phyloP scores from a whole-genome alignment of 228 moss, liverwort and hornwort species.

The Sphagnum fallax region DNA sequence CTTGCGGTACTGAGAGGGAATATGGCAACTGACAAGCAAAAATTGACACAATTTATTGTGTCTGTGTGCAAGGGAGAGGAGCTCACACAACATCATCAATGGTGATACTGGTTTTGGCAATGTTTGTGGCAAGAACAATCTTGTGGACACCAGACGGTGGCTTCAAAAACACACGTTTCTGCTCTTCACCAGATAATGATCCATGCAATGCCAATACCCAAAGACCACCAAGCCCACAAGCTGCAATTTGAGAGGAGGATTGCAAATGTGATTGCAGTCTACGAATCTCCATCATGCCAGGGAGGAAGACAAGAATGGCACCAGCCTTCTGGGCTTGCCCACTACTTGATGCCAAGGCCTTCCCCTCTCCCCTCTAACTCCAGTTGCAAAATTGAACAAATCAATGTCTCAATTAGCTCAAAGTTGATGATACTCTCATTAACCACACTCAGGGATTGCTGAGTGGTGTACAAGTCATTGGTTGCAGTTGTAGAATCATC shows the following conservation, averaged over 20 bases:
- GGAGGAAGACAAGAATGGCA: conserved; percentile 73
- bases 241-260: conserved; percentile 45
- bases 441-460: conserved; percentile 55
- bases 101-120: conserved; percentile 61
- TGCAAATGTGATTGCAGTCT: conserved; percentile 52
- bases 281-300: conserved; percentile 65
- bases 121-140: conserved; percentile 57
- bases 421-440: conserved; percentile 67
- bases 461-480: conserved; percentile 49
- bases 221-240: conserved; percentile 31
- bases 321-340: conserved; percentile 16
- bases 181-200: conserved; percentile 62
- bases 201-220: conserved; percentile 71
- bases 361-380: conserved; percentile 17
- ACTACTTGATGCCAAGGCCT: conserved; percentile 12
- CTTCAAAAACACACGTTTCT: conserved; percentile 58
- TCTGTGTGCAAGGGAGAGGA: conserved; percentile 5
- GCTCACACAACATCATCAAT: conserved; percentile 67
- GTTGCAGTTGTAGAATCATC: conserved; percentile 19
- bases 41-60: too few relatives aligned
- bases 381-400: conserved; percentile 55
- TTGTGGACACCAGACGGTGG: conserved; percentile 53
- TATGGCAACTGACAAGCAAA: too few relatives aligned
- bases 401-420: conserved; percentile 58
- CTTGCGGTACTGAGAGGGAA: conserved; percentile 11